phyloP scores from a whole-genome alignment of 2,329 filamentous ascomycete species.

The Incumbomyces lentus region DNA sequence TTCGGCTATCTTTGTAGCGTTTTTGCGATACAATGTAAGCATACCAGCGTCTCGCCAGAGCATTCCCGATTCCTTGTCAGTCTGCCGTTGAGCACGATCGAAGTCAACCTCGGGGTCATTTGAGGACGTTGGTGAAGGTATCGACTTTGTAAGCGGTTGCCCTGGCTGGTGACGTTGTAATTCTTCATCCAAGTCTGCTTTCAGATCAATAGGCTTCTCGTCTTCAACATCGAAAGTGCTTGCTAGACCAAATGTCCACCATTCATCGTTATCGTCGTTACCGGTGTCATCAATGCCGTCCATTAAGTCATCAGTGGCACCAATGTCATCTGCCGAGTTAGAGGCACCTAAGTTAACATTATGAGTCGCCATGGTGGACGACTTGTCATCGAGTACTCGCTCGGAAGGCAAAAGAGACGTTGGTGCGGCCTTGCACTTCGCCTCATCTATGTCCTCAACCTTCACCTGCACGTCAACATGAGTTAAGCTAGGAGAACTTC shows the following conservation, averaged over 20 bases:
- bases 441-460: not conserved
- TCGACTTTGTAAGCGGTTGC: not conserved
- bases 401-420: not conserved
- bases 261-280: not conserved
- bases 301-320: not conserved
- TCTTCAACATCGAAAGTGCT: conserved; percentile 14
- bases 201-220: conserved; percentile 15
- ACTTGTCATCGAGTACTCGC: not conserved
- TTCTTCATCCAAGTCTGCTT: conserved; percentile 11
- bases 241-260: not conserved
- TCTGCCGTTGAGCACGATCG: not conserved
- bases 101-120: too few species aligned
- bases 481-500: not conserved
- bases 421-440: not conserved
- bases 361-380: not conserved
- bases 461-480: not conserved
- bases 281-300: conserved; percentile 1
- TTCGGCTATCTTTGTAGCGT: conserved; percentile 16
- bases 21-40: conserved; percentile 16
- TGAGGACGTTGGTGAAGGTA: not conserved
- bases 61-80: conserved; percentile 6
- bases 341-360: not conserved
- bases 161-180: conserved; percentile 6
- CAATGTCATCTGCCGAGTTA: not conserved
- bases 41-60: conserved; percentile 15